A percentile compares a stretch with the other conserved stretches of the same genome.
Conservation (phyloP, 2,329 filamentous ascomycete species). For the Trichophyton equinum region DNA sequence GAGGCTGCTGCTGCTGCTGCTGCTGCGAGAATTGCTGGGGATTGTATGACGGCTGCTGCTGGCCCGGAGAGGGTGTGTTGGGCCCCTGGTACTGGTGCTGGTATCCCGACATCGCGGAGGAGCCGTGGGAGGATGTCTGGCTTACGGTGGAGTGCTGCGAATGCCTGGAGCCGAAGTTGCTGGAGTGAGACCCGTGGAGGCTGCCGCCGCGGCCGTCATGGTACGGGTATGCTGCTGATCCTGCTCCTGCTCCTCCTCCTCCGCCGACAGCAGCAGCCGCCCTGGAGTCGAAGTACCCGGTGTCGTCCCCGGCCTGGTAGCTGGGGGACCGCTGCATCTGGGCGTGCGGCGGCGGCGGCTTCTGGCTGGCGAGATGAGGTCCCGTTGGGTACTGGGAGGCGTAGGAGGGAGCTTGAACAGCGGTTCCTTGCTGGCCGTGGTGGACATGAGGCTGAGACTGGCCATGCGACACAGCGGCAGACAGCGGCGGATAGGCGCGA, state of each 20-base stretch:
- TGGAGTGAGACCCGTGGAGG: conserved; percentile 22
- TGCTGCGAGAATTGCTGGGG: conserved; percentile 46
- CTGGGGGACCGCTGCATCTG: conserved; percentile 48
- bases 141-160: conserved; percentile 27
- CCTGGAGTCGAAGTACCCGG: conserved; percentile 35
- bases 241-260: conserved; percentile 12
- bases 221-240: conserved; percentile 20
- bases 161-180: conserved; percentile 23
- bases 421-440: conserved; percentile 10
- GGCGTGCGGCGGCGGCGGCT: conserved; percentile 24
- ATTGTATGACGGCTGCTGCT: conserved; percentile 41
- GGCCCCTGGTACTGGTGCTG: conserved; percentile 41
- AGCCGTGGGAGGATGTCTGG: conserved; percentile 32
- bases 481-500: not conserved
- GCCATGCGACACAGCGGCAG: conserved; percentile 3
- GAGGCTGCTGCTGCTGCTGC: conserved; percentile 20
- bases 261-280: conserved; percentile 13
- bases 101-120: conserved; percentile 33
- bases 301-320: conserved; percentile 66
- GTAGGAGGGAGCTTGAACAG: conserved; percentile 15
- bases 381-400: conserved; percentile 25
- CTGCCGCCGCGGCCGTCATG: conserved; percentile 25
- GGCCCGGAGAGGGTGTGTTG: conserved; percentile 30
- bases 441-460: conserved; percentile 19
- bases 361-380: conserved; percentile 30